Evolutionary conservation across 768 basidiomycete genomes (phyloP).

Genomic region (Rhodotorula sphaerocarpa): DNA sequence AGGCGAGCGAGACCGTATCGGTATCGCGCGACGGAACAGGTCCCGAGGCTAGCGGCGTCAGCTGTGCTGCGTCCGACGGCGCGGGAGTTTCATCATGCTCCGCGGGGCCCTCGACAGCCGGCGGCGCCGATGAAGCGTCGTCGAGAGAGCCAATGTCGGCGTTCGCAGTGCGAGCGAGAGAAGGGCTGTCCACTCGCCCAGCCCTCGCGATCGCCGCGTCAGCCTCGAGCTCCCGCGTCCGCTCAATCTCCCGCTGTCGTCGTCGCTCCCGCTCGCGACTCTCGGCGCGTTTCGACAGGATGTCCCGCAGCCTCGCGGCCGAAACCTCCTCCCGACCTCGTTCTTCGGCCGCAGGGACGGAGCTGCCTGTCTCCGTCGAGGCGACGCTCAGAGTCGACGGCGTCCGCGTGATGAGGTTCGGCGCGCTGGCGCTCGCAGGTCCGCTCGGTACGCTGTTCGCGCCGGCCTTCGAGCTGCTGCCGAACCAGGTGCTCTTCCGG

Average conservation of each 20-base stretch:
- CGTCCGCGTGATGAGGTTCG: background rate
- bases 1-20: background rate
- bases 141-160: too few species aligned
- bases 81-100: too few species aligned
- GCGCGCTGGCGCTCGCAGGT: background rate
- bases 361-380: background rate
- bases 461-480: background rate
- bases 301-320: constrained; percentile 16
- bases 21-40: background rate
- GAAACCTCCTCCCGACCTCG: constrained; percentile 1
- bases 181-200: too few species aligned
- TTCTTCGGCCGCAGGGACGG: too few species aligned
- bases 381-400: background rate
- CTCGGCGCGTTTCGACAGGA: constrained; percentile 21
- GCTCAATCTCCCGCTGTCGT: background rate
- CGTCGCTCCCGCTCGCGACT: constrained; percentile 20
- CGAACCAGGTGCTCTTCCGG: constrained; percentile 25
- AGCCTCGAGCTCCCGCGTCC: background rate
- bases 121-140: too few species aligned
- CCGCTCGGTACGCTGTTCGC: background rate
- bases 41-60: too few species aligned
- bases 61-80: too few species aligned
- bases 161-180: too few species aligned
- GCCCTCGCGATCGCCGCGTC: background rate
- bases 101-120: too few species aligned